Percentiles rank a stretch among this genome's conserved stretches.
These are phyloP conservation scores for Oryza meyeriana DNA, from an alignment of 176 grass and related monocot species.

Conservation along the genomic window DNA sequence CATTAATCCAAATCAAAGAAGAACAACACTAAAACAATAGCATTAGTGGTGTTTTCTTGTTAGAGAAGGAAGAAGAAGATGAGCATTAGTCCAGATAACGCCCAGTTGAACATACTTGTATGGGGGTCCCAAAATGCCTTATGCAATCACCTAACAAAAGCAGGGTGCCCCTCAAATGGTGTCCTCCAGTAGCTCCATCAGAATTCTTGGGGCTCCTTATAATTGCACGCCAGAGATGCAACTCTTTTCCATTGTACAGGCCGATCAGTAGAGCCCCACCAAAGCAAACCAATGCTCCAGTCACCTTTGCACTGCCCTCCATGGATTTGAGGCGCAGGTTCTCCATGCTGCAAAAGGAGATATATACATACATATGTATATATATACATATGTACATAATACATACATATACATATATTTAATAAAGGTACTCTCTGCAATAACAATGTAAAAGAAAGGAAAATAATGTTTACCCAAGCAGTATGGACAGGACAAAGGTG, in stretches of 20 bases:
- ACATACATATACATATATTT: no score
- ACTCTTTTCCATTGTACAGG: background rate
- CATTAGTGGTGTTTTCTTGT: background rate
- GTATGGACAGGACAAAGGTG: background rate
- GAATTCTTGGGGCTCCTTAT: background rate
- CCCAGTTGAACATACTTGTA: background rate
- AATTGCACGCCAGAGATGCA: background rate
- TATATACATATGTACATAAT: no score
- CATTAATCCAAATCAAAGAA: background rate
- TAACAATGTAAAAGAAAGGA: no score
- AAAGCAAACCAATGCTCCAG: constrained; percentile 8
- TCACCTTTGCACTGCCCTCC: background rate
- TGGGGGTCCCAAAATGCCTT: constrained; percentile 16
- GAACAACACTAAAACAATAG: background rate
- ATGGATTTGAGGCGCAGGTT: background rate
- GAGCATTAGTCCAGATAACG: background rate
- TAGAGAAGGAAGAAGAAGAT: background rate
- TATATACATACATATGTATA: background rate
- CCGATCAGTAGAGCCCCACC: constrained; percentile 12
- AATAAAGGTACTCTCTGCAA: no score
- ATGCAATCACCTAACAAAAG: constrained; percentile 18
- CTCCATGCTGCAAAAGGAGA: constrained; percentile 14
- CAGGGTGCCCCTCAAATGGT: constrained; percentile 20
- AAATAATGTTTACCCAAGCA: background rate
- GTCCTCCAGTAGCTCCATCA: background rate